These are phyloP conservation scores for Ustilago lituana DNA, from an alignment of 1,284 basidiomycete genomes.

Conservation along the genomic window DNA sequence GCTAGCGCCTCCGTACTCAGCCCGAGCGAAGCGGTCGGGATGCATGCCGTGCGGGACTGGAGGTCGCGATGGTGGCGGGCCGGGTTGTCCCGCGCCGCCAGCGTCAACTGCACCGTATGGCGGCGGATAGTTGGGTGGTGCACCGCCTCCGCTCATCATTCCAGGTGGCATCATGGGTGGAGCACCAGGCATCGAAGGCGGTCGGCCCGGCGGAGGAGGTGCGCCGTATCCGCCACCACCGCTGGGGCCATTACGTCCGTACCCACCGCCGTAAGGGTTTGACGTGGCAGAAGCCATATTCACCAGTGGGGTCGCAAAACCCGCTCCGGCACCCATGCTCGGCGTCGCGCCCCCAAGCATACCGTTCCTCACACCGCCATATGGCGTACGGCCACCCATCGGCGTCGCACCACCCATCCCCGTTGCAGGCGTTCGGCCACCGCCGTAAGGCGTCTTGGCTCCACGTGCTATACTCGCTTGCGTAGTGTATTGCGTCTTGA, in stretches of 20 bases:
- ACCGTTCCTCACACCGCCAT: slow-evolving; percentile 26
- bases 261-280: slow-evolving; percentile 33
- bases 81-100: slow-evolving; percentile 19
- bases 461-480: slow-evolving; percentile 52
- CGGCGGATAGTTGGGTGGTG: slow-evolving; percentile 33
- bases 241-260: slow-evolving; percentile 10
- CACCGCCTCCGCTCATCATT: slow-evolving; percentile 28
- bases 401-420: slow-evolving; percentile 40
- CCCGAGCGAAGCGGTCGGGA: slow-evolving; percentile 51
- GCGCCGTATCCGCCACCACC: slow-evolving; percentile 26
- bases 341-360: slow-evolving; percentile 30
- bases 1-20: slow-evolving; percentile 27
- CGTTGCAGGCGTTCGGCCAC: slow-evolving; percentile 46
- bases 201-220: slow-evolving; percentile 30
- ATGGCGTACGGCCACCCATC: slow-evolving; percentile 37
- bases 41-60: slow-evolving; percentile 53
- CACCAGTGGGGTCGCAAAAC: slow-evolving; percentile 31
- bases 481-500: slow-evolving; percentile 67
- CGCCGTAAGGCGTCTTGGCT: slow-evolving; percentile 54
- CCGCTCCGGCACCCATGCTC: slow-evolving; percentile 15
- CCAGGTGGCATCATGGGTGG: slow-evolving; percentile 39
- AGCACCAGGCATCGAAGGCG: slow-evolving; percentile 41
- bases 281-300: slow-evolving; percentile 39
- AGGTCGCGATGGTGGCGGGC: slow-evolving; percentile 37
- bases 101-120: slow-evolving; percentile 11